Evolutionary conservation across 1,284 basidiomycete genomes (phyloP), one percentile per base, ranked within the genome.

Genomic region (Naganishia liquefaciens): DNA sequence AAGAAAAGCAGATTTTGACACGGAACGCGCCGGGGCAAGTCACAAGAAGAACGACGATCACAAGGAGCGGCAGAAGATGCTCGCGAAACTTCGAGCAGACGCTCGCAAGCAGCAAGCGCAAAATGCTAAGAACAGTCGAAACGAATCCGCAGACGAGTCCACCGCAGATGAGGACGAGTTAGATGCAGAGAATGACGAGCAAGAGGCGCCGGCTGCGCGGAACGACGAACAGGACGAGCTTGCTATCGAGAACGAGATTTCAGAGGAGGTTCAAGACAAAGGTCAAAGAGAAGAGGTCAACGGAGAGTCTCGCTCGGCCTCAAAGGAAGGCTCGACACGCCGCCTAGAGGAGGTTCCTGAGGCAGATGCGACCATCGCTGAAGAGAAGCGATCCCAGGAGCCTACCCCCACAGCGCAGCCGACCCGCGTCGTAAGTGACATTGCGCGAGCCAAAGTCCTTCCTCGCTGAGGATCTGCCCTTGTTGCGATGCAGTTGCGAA

Each of bases 1-100:
- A n/a, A 33, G 54, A 40, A 54, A 63, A 33, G 17, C 21, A 10
- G 47, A 47, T 21, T 63, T 57, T 37, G 51, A 66, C 9, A 27
- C 33, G 10, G 54, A 53, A 47, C 30, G 50, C 13, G 37, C 5
- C 6, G 64, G 39, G 7, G 64, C 49, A n/a, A 17, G n/a, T 23
- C 17, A 40, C 28, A 15, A 40, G 39, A 33, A 15, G 27, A 21
- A 21, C 13, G 23, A 40, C 17, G 46, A 39, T 40, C 57, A 54
- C 23, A 52, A 54, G n/a, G 53, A 49, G 30, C 51, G 44, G 30
- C 42, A 19, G 4, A 30, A 17, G 27, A 40, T 25, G 4, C 13
- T 39, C 28, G 42, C 25, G n/a, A 50, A 40, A 25, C 21, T 39
- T 5, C 30, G 39, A 37, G 51, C 51, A 39, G 28, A 19, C 28